Percentiles rank a stretch among this genome's conserved stretches.
These are phyloP conservation scores for Phanerodontia chrysosporium DNA, from an alignment of 768 basidiomycete species.

Conservation along the genomic window DNA sequence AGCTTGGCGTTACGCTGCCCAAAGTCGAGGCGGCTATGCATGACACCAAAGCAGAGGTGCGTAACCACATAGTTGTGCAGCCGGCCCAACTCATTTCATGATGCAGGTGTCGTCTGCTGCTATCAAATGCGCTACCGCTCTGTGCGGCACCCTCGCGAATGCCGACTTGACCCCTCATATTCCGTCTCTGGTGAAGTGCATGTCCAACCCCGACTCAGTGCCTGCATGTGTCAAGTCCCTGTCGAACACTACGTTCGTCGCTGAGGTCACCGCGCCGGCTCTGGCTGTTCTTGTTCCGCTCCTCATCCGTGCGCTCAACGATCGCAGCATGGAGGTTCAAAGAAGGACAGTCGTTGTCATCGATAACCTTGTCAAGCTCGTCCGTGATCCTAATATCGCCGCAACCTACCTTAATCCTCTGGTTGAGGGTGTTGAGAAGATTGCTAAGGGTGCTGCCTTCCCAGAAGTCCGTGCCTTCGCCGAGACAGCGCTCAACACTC, in stretches of 20 bases:
- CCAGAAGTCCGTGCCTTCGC: conserved; percentile 97
- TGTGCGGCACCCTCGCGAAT: conserved; percentile 90
- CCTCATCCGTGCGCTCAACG: conserved; percentile 85
- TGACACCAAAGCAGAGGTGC: conserved; percentile 92
- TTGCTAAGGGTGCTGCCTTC: conserved; percentile 88
- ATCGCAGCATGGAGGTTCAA: conserved; percentile 94
- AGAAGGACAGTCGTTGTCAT: conserved; percentile 91
- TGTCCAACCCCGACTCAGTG: conserved; percentile 86
- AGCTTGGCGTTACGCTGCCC: conserved; percentile 78
- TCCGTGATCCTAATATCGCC: conserved; percentile 85
- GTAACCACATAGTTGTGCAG: conserved; percentile 19
- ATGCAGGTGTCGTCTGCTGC: conserved; percentile 79
- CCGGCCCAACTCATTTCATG: neutral
- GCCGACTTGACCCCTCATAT: conserved; percentile 90
- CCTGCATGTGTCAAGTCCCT: conserved; percentile 92
- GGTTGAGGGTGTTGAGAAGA: conserved; percentile 87
- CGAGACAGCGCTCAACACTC: conserved; percentile 73
- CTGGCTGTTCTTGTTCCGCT: conserved; percentile 94
- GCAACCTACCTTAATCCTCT: conserved; percentile 84
- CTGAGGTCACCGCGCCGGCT: conserved; percentile 95
- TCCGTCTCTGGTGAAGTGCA: conserved; percentile 85
- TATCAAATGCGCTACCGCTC: conserved; percentile 81
- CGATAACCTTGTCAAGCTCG: conserved; percentile 96
- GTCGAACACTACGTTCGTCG: conserved; percentile 93
- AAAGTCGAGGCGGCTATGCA: conserved; percentile 90